Evolutionary conservation across 305 asterid genomes (phyloP), one percentile per base, ranked within the genome.

Genomic region (Fraxinus greggii): DNA sequence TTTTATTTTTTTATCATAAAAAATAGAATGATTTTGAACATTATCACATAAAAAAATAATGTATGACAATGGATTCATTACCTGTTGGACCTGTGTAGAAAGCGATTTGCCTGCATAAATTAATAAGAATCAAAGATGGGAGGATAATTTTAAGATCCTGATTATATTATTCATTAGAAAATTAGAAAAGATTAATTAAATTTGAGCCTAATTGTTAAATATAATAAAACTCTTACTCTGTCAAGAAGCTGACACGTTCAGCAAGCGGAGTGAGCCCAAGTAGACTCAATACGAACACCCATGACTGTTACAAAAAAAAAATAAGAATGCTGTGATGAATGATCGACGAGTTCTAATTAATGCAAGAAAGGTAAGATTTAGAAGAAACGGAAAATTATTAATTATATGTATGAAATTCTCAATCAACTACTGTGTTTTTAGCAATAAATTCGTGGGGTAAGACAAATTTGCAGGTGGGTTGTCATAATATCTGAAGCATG

Each of bases 11-110:
- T 9, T 40, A 1, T 6, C 1, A 31, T 38, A 0, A 74, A 35
- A 76, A 45, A 23, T 35, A 24, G 7, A 8, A 4, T 24, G 24
- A 10, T 35, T 24, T 40, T 40, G 15, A 40, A 40, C 51, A 12
- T 4, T 42, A 0, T 42, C 15, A 42, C 51, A 10, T 42, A 10
- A 42, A 40, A 40, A 48, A 13, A 13, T 48, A 48, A 48, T 13
- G 0, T 15, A 15, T 13, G 21, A 26, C 31, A 61, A 23, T 36
- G 3, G 32, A 75, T 38, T 15, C 72, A 29, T 72, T 77, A 94
- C 98, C 98, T 85, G 99, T 92, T 84, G 97, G 99, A 79, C 99
- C 98, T 1, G 98, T 95, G 86, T 74, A 87, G 88, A 88, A 82
- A 51, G 99, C 97, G 42, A 95, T 86, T 88, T 95, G 98, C 89